phyloP scores from a whole-genome alignment of 768 basidiomycete species.

The Suillus decipiens region DNA sequence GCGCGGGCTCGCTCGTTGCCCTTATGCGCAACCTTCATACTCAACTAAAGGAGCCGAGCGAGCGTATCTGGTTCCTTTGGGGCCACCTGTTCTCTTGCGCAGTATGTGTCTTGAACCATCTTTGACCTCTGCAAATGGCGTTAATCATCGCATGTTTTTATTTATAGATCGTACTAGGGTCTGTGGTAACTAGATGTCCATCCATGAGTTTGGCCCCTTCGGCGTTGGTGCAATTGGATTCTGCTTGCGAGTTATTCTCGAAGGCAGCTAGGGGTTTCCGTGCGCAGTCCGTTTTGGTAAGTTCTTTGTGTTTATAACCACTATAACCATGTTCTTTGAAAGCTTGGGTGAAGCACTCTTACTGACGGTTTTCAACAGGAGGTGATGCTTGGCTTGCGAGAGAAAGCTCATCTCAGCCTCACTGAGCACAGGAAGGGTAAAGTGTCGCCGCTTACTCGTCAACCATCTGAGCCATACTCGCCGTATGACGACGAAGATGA shows the following conservation, averaged over 20 bases:
- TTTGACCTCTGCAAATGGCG: conserved; percentile 15
- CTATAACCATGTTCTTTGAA: neutral
- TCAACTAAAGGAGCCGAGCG: conserved; percentile 62
- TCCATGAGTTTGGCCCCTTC: conserved; percentile 79
- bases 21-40: conserved; percentile 68
- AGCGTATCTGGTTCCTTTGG: conserved; percentile 62
- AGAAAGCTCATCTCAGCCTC: conserved; percentile 65
- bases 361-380: conserved; percentile 38
- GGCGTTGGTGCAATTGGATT: conserved; percentile 71
- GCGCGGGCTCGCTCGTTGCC: conserved; percentile 69
- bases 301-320: conserved; percentile 17
- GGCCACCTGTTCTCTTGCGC: conserved; percentile 59
- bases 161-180: conserved; percentile 62
- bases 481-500: conserved; percentile 62
- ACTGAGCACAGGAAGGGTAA: conserved; percentile 65
- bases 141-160: conserved; percentile 7
- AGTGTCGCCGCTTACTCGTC: conserved; percentile 41
- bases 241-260: conserved; percentile 73
- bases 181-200: conserved; percentile 76
- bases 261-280: conserved; percentile 67
- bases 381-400: conserved; percentile 64
- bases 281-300: conserved; percentile 65
- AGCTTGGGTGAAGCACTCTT: neutral
- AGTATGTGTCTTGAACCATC: conserved; percentile 39
- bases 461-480: conserved; percentile 41